phyloP scores from a whole-genome alignment of 2,329 filamentous ascomycete genomes.

The Pseudogymnoascus sp. region DNA sequence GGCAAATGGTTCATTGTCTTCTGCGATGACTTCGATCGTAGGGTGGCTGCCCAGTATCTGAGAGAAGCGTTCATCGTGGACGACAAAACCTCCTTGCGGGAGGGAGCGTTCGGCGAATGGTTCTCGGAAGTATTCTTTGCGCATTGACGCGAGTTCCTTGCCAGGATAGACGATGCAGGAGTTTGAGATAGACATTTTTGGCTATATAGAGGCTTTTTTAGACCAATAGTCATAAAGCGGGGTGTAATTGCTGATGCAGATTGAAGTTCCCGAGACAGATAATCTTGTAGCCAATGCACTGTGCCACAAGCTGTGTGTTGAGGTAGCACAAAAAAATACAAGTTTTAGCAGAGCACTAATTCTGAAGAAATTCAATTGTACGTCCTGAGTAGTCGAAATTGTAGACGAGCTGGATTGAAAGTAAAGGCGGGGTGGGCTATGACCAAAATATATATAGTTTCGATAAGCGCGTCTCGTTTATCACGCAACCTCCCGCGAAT shows the following conservation, averaged over 20 bases:
- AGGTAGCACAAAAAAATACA: neutral
- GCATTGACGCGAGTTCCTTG: neutral
- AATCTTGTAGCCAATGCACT: constrained; percentile 44
- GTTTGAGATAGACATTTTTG: neutral
- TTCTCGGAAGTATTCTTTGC: neutral
- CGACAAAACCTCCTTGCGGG: constrained; percentile 7
- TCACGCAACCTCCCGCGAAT: neutral
- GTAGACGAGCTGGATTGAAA: neutral
- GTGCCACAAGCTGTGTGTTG: neutral
- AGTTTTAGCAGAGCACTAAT: neutral
- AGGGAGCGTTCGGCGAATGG: neutral
- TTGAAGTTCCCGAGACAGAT: neutral
- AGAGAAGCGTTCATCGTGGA: constrained; percentile 44
- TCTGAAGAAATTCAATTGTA: neutral
- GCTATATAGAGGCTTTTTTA: neutral
- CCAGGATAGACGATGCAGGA: neutral
- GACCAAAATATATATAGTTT: neutral
- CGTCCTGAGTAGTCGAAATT: neutral
- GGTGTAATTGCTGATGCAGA: neutral
- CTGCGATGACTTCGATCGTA: constrained; percentile 35
- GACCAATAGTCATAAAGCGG: neutral
- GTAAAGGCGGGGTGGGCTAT: neutral
- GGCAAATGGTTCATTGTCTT: constrained; percentile 31
- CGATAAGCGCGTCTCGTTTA: neutral
- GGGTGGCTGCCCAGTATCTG: constrained; percentile 41